A percentile compares a stretch with the other conserved stretches of the same genome.
phyloP scores from a whole-genome alignment of 768 basidiomycete genomes.

The Dacryopinax primogenitus region DNA sequence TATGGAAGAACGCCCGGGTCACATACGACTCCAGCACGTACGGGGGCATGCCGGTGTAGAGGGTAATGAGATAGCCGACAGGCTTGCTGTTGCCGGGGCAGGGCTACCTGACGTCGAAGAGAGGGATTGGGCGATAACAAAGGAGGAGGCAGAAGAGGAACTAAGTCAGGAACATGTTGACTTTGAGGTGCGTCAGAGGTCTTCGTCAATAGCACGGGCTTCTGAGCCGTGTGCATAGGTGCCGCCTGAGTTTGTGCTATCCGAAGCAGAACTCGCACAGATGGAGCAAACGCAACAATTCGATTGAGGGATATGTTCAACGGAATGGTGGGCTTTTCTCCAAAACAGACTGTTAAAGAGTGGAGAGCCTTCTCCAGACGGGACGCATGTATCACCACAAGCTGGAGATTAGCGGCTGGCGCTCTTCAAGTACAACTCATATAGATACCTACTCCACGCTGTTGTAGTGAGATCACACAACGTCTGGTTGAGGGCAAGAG shows the following conservation, averaged over 20 bases:
- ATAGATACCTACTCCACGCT: no score
- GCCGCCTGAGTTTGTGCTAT: neutral
- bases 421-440: no score
- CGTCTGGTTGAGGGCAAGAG: no score
- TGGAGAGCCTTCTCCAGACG: neutral
- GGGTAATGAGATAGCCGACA: conserved; percentile 84
- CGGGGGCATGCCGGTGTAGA: conserved; percentile 60
- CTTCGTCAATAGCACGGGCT: no score
- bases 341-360: neutral
- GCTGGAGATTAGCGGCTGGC: no score
- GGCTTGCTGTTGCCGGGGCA: conserved; percentile 50
- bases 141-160: neutral
- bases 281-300: neutral
- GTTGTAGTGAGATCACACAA: no score
- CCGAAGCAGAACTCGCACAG: neutral
- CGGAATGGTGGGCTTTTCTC: neutral
- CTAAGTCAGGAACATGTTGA: neutral
- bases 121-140: conserved; percentile 46
- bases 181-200: neutral
- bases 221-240: neutral
- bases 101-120: conserved; percentile 33
- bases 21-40: conserved; percentile 55
- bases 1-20: conserved; percentile 39
- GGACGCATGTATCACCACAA: no score
- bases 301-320: neutral